phyloP scores from a whole-genome alignment of 192 early-diverging fungal species.

The Thoreauomyces humboldtii region DNA sequence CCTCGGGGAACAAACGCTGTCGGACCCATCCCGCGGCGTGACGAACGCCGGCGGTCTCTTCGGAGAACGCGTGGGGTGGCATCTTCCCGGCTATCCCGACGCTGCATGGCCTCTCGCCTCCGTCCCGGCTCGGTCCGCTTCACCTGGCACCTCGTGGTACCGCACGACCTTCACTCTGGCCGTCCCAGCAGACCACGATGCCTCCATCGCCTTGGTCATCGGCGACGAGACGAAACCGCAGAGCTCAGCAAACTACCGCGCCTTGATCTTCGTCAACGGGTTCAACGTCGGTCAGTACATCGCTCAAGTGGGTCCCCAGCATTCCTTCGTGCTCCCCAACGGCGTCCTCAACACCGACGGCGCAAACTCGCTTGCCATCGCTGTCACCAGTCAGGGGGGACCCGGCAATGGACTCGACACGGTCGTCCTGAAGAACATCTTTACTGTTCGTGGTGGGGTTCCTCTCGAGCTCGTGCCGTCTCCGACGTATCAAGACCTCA shows the following conservation, averaged over 20 bases:
- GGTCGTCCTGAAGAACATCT: not conserved
- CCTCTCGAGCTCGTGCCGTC: not conserved
- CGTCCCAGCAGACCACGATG: not conserved
- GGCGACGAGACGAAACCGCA: not conserved
- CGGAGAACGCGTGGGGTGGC: not conserved
- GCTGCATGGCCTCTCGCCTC: not conserved
- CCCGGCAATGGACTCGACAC: not conserved
- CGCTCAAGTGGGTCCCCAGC: not conserved
- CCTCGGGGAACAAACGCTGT: not conserved
- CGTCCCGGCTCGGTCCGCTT: not conserved
- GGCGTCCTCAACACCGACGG: not conserved
- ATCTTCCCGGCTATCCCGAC: not conserved
- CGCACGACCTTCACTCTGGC: not conserved
- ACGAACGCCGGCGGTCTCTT: not conserved
- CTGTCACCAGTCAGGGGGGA: not conserved
- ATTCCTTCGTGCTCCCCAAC: not conserved
- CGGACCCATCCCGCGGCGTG: not conserved
- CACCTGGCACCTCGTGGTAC: not conserved
- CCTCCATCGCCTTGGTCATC: not conserved
- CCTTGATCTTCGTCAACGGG: conserved; percentile 1
- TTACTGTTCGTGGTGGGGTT: not conserved
- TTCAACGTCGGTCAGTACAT: not conserved
- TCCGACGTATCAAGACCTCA: not conserved
- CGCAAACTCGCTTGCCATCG: not conserved
- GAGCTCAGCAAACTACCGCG: not conserved